A percentile compares a stretch with the other conserved stretches of the same genome.
Conservation (phyloP, 768 basidiomycete genomes). For the Floccularia luteovirens region DNA sequence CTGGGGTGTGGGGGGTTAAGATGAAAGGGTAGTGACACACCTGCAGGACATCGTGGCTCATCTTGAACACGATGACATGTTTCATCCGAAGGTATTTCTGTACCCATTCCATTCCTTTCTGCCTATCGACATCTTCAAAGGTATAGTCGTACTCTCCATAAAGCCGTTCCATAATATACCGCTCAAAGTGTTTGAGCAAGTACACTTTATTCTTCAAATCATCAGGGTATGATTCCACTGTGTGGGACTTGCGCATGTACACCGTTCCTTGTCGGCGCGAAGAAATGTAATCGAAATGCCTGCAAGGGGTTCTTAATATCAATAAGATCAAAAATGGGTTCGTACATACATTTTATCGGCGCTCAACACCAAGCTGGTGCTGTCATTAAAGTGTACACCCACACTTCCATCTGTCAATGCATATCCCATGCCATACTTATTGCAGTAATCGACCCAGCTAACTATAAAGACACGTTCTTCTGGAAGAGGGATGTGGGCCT, state of each 20-base stretch:
- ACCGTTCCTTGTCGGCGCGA: constrained; percentile 58
- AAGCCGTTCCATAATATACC: constrained; percentile 88
- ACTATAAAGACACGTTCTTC: constrained; percentile 86
- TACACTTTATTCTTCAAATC: constrained; percentile 89
- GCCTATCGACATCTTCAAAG: constrained; percentile 58
- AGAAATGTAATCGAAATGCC: constrained; percentile 86
- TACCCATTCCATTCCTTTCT: constrained; percentile 90
- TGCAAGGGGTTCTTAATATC: constrained; percentile 20
- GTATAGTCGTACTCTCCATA: constrained; percentile 82
- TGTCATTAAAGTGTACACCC: constrained; percentile 96
- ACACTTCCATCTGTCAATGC: constrained; percentile 93
- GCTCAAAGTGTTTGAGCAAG: constrained; percentile 88
- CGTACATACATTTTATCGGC: constrained; percentile 79
- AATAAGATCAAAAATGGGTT: constrained; percentile 3
- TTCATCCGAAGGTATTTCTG: constrained; percentile 96
- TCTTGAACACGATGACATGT: constrained; percentile 92
- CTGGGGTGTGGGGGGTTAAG: constrained; percentile 1
- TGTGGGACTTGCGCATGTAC: constrained; percentile 66
- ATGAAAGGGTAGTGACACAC: constrained; percentile 31
- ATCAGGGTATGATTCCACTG: constrained; percentile 64
- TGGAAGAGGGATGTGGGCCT: constrained; percentile 34
- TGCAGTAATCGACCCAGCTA: constrained; percentile 99
- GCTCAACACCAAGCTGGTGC: constrained; percentile 76
- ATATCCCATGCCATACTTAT: constrained; percentile 99
- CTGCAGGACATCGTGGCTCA: constrained; percentile 95